Conservation (phyloP, 2,329 filamentous ascomycete species). For the Colletotrichum sp. region DNA sequence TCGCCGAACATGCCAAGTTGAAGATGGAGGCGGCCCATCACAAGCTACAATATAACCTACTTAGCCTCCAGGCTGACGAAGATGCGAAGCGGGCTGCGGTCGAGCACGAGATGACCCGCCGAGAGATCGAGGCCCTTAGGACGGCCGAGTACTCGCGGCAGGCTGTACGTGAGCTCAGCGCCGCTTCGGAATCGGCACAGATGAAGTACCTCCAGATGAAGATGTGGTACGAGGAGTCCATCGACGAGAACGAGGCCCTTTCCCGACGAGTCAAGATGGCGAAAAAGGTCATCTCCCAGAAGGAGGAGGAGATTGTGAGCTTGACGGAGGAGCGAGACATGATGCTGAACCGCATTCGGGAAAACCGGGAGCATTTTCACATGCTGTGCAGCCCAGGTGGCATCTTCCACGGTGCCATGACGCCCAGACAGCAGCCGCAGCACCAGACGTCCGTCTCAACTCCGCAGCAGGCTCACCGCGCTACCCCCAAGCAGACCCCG, state of each 20-base stretch:
- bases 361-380: constrained; percentile 88
- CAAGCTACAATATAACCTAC: constrained; percentile 86
- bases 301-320: constrained; percentile 73
- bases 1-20: constrained; percentile 62
- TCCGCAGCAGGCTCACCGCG: constrained; percentile 49
- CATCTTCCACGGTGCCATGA: constrained; percentile 66
- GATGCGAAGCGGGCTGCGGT: constrained; percentile 86
- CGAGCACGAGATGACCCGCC: constrained; percentile 88
- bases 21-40: constrained; percentile 89
- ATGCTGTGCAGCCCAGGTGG: constrained; percentile 77
- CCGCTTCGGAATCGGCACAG: constrained; percentile 57
- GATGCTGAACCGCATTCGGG: constrained; percentile 82
- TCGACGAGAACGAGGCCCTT: constrained; percentile 69
- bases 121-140: constrained; percentile 85
- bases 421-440: constrained; percentile 54
- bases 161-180: constrained; percentile 57
- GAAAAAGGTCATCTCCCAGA: constrained; percentile 78
- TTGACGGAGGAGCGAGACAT: constrained; percentile 79
- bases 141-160: constrained; percentile 73
- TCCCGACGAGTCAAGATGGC: constrained; percentile 72
- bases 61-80: constrained; percentile 83
- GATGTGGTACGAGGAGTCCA: constrained; percentile 67
- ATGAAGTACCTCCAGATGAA: constrained; percentile 67
- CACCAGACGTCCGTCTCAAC: constrained; percentile 34
- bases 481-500: constrained; percentile 58